Conservation (phyloP, 176 grass and related monocot species). For the Metroxylon sagu region DNA sequence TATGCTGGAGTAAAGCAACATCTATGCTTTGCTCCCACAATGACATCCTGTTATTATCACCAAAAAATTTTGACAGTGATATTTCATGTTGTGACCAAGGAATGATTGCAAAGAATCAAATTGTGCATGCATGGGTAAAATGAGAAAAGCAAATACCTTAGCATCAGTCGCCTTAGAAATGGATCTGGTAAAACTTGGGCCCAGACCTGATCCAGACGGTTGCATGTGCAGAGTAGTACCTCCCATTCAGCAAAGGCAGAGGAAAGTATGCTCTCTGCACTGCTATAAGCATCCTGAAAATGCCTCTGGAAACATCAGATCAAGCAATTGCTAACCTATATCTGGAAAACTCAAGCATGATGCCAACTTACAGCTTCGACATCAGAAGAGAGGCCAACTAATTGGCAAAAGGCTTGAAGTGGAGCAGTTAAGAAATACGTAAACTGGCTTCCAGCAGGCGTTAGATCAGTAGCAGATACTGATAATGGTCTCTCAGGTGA, state of each 20-base stretch:
- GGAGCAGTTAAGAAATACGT: conserved; percentile 95
- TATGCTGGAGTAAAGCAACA: too few species aligned
- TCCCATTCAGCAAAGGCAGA: conserved; percentile 88
- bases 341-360: conserved; percentile 5
- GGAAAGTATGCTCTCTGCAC: conserved; percentile 58
- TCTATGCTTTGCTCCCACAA: too few species aligned
- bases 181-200: conserved; percentile 82
- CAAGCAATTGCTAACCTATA: neutral
- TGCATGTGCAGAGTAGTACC: conserved; percentile 60
- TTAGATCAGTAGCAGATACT: conserved; percentile 43
- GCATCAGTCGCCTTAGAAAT: conserved; percentile 74
- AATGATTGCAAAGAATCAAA: too few species aligned
- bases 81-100: too few species aligned
- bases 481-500: conserved; percentile 52
- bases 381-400: conserved; percentile 70
- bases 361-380: conserved; percentile 44
- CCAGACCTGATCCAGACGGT: conserved; percentile 67
- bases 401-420: conserved; percentile 87
- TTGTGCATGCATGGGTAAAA: too few species aligned
- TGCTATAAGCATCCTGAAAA: conserved; percentile 57
- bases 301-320: conserved; percentile 7
- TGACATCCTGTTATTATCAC: too few species aligned
- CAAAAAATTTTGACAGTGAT: neutral
- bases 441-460: conserved; percentile 66
- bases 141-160: conserved; percentile 41